Base-by-base conservation (phyloP, 345 rosid species). In the Viola odorata region DNA sequence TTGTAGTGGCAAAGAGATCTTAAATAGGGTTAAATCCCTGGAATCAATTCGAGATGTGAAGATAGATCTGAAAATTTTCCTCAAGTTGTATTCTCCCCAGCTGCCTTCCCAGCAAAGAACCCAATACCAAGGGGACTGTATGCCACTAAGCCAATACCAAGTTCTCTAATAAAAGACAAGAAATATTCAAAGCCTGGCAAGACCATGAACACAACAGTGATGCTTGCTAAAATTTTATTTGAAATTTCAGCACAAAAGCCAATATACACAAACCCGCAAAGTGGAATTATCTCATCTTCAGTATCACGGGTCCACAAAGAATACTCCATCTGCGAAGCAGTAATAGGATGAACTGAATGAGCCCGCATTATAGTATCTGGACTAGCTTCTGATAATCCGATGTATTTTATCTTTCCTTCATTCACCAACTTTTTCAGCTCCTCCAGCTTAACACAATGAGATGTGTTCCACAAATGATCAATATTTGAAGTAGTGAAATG, bases 371-470 rank as follows among this genome's bases (percentile, higher is more conserved):
- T 75, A 8, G 80, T 75, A n/a, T 67, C 60, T 1, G 53, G 23
- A 55, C 76, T 75, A 45, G 84, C 61, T 70, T 80, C 75, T 7
- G 77, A 80, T 48, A 76, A 48, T 11, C 81, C 84, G 49, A 76
- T 68, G 45, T 76, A 76, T n/a, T 60, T 70, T 55, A 71, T 67
- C 70, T 73, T 76, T 41, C 81, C 78, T 65, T 80, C 84, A 13
- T 68, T 56, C 16, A 80, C 79, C 54, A 80, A 66, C 57, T 73
- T 80, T 72, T 80, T 73, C 12, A 80, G 77, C 70, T 79, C 81
- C 16, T 63, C 70, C 72, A 73, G 67, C 81, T 71, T 71, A 39
- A n/a, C 32, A 16, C 57, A 15, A 15, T 52, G 12, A 68, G 1
- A 51, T 11, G 11, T 16, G 15, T 58, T 53, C 51, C 15, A n/a